These are phyloP conservation scores for Chalciporus piperatus DNA, from an alignment of 768 basidiomycete species.

Conservation along the genomic window DNA sequence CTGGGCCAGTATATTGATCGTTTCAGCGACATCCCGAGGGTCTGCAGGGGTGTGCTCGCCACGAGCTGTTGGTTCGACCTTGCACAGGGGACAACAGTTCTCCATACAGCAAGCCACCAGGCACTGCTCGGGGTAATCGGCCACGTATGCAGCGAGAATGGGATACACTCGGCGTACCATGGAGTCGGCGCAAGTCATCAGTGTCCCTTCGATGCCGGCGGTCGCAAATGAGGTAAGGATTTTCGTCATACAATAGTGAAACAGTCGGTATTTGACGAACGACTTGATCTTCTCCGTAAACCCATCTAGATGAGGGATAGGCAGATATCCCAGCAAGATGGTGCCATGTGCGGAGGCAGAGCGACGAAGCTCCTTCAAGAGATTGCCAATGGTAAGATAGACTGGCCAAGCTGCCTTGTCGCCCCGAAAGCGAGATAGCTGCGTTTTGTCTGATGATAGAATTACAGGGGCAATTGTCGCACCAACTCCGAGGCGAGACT, in stretches of 20 bases:
- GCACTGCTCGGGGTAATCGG: slow-evolving; percentile 18
- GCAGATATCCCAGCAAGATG: slow-evolving; percentile 40
- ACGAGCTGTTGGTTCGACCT: background rate
- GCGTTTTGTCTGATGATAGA: no score
- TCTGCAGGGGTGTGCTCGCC: background rate
- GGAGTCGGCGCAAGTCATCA: slow-evolving; percentile 8
- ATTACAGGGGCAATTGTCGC: no score
- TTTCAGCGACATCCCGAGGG: no score
- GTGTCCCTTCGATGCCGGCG: slow-evolving; percentile 8
- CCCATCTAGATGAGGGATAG: slow-evolving; percentile 33
- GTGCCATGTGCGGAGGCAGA: slow-evolving; percentile 17
- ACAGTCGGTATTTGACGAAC: slow-evolving; percentile 25
- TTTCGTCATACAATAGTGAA: slow-evolving; percentile 30
- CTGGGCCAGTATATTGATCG: no score
- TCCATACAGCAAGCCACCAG: slow-evolving; percentile 11
- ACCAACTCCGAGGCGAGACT: no score
- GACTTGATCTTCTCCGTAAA: slow-evolving; percentile 18
- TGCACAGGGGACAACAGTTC: slow-evolving; percentile 7
- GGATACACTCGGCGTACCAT: slow-evolving; percentile 4
- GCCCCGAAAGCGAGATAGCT: no score
- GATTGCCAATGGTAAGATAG: no score
- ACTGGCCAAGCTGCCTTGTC: no score
- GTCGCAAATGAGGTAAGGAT: slow-evolving; percentile 8
- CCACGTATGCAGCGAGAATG: background rate
- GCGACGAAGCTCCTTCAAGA: no score